These are phyloP conservation scores for Pseudopithomyces maydicus DNA, from an alignment of 2,329 filamentous ascomycete species.

Conservation along the genomic window DNA sequence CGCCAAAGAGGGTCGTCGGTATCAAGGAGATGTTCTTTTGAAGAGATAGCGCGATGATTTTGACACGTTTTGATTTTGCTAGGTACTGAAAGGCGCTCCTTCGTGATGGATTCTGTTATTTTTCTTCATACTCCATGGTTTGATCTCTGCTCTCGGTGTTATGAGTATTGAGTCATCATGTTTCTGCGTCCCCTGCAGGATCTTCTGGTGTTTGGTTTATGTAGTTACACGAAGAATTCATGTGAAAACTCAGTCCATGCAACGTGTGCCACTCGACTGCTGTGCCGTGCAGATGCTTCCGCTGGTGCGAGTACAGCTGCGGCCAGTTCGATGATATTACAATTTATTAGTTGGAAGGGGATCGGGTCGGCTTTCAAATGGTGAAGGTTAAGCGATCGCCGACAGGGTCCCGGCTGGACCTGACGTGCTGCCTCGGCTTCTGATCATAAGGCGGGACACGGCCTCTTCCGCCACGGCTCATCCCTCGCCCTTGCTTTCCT, in stretches of 20 bases:
- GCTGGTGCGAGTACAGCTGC: too few species aligned
- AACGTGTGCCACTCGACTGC: not conserved
- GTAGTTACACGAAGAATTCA: conserved; percentile 2
- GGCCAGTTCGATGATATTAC: not conserved
- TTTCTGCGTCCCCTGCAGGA: not conserved
- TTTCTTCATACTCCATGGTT: not conserved
- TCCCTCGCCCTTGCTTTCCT: conserved; percentile 3
- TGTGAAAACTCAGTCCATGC: too few species aligned
- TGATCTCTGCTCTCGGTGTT: not conserved
- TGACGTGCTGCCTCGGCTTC: conserved; percentile 15
- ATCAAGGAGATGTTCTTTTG: conserved; percentile 41
- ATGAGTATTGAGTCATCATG: not conserved
- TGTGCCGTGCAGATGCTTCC: too few species aligned
- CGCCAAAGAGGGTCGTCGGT: conserved; percentile 36
- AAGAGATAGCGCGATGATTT: not conserved
- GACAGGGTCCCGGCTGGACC: not conserved
- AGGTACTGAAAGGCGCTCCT: not conserved
- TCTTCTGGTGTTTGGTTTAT: not conserved
- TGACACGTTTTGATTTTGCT: not conserved
- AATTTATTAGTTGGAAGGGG: not conserved
- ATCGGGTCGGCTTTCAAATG: not conserved
- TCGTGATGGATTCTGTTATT: not conserved
- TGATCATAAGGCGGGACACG: conserved; percentile 11
- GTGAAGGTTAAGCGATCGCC: not conserved
- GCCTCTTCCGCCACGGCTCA: not conserved